Base-by-base conservation (phyloP, 805 yeast genomes). In the Geotrichum ghanense region DNA sequence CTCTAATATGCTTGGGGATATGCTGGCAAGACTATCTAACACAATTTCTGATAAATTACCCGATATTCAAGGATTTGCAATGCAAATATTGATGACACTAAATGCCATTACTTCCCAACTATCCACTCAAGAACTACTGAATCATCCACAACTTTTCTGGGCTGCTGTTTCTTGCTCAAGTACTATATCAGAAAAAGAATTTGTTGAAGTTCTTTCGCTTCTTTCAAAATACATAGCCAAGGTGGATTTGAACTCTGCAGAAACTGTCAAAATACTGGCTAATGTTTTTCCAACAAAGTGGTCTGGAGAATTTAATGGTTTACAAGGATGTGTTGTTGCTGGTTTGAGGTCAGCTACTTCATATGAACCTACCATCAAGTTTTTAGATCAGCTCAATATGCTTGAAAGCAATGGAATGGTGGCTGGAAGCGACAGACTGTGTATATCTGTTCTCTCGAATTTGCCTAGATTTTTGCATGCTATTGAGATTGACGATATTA, bases 61-160 rank as follows among this genome's bases (percentile, higher is more conserved):
- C 0, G 98, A 92, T 55, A 89, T 92, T 34, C 97, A 90, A 64
- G 95, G 96, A 0, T 94, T 94, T 64, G 81, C 97, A 0, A 85
- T 92, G 89, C 98, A 92, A 64, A 92, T 92, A 46, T 67, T 92
- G 52, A 90, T 92, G 97, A 90, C 98, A 0, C 64, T 92, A 56
- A 88, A 90, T 66, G 95, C 97, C 0, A 79, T 88, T 12, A 84
- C 90, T 1, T 92, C 95, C 0, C 95, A 87, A 56, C 66, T 88
- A 41, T 84, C 81, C 53, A 74, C 90, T 6, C 83, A 78, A 34
- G 81, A 83, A 53, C 67, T 92, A 50, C 81, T 85, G 47, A 83
- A 85, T 52, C 87, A 82, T 62, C 97, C 98, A 0, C 97, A 89
- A 59, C 66, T 94, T 35, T 92, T 90, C 60, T 92, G 99, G 99